phyloP scores from a whole-genome alignment of 2,329 filamentous ascomycete genomes.

The Epichloe glyceriae region DNA sequence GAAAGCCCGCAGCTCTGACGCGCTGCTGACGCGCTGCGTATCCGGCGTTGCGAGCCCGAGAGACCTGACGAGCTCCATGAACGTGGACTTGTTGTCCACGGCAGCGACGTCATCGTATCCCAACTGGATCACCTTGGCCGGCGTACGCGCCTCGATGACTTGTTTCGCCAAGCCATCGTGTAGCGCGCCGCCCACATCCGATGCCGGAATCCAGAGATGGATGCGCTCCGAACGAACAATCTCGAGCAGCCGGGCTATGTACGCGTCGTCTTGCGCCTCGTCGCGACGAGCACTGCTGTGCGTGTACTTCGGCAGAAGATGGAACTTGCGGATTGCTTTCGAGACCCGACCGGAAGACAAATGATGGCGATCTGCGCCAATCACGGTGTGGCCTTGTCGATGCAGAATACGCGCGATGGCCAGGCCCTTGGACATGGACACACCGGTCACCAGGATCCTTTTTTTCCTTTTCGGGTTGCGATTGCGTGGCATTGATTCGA shows the following conservation, averaged over 20 bases:
- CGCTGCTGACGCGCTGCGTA: conserved; percentile 38
- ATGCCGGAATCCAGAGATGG: conserved; percentile 63
- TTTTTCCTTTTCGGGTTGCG: conserved; percentile 17
- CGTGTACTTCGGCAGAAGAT: conserved; percentile 25
- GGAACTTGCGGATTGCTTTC: conserved; percentile 39
- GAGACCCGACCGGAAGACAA: conserved; percentile 46
- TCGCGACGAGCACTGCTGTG: neutral
- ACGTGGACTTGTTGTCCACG: conserved; percentile 53
- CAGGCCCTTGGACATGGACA: conserved; percentile 61
- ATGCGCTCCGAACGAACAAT: conserved; percentile 48
- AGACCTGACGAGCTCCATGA: conserved; percentile 43
- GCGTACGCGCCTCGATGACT: conserved; percentile 41
- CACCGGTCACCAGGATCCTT: conserved; percentile 57
- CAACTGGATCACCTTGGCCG: conserved; percentile 52
- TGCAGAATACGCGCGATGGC: conserved; percentile 53
- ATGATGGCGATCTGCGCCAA: conserved; percentile 54
- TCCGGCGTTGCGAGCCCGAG: conserved; percentile 42
- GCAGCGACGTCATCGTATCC: conserved; percentile 38
- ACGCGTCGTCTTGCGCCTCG: conserved; percentile 25
- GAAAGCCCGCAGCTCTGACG: conserved; percentile 37
- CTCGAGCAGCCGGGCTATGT: conserved; percentile 42
- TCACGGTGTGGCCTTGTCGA: conserved; percentile 51
- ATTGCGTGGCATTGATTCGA: conserved; percentile 4
- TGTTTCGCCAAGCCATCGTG: conserved; percentile 56
- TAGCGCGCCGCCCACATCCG: conserved; percentile 50